Evolutionary conservation across 352 stramenopile genomes (phyloP), one percentile per base, ranked within the genome.

Genomic region (Globisporangium abappressorium): DNA sequence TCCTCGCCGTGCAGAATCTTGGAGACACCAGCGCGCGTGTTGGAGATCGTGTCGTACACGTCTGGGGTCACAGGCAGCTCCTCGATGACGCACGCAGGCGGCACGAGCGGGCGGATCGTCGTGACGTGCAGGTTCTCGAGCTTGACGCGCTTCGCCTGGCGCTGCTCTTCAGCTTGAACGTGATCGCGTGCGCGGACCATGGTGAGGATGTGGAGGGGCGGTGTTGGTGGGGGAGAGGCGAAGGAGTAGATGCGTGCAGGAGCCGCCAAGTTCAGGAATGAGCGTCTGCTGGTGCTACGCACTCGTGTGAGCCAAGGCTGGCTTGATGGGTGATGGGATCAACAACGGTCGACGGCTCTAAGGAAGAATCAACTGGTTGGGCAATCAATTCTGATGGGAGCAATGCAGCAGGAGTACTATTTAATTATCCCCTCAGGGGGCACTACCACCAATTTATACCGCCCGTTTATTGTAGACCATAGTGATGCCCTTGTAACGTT

Each of bases 1-100:
- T 97, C 90, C 64, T 90, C 80, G 66, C 84, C 82, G 61, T 79
- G 80, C 57, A 97, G 59, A 91, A 96, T 18, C 28, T 43, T 60
- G 30, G 81, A 84, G 4, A 94, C 76, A 36, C 73, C 74, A 33
- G 82, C 65, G 36, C 82, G 82, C 33, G 81, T 81, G 43, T 60
- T 65, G 38, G 84, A 76, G 57, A 92, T 80, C 5, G 88, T 88
- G 33, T 89, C 77, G 65, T 91, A 81, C 47, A 93, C 85, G 22
- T 83, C 68, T 7, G 81, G 75, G 3, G 80, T 94, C 12, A 91
- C 81, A 1, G 84, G 86, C 20, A 94, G 72, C 71, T 94, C 84
- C 58, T 92, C 86, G 15, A 92, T 74, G 3, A 93, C 76, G 58
- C 80, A 92, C 3, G 82, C 74, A 11, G 86, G 86, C 38, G 86